Evolutionary conservation across 2,329 filamentous ascomycete genomes (phyloP).

Genomic region (Neonectria sp.): DNA sequence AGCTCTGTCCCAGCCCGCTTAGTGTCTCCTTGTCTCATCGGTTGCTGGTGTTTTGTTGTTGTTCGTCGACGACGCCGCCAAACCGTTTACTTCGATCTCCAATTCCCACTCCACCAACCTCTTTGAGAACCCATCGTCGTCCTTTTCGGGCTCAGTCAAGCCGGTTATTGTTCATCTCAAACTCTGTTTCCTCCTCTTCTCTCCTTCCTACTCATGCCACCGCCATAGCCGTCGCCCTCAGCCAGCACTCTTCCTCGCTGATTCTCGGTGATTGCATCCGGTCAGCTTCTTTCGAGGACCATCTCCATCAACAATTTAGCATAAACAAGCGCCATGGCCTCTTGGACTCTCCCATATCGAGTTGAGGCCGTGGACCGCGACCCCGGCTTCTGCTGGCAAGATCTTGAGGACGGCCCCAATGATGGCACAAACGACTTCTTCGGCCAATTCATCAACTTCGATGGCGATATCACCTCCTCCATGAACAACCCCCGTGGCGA

Average conservation of each 20-base stretch:
- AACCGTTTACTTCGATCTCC: slow-evolving; percentile 41
- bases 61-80: slow-evolving; percentile 33
- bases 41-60: slow-evolving; percentile 40
- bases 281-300: slow-evolving; percentile 25
- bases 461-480: slow-evolving; percentile 45
- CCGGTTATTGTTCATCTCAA: slow-evolving; percentile 43
- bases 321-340: slow-evolving; percentile 50
- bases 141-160: slow-evolving; percentile 39
- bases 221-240: slow-evolving; percentile 37
- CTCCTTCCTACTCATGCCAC: slow-evolving; percentile 40
- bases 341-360: slow-evolving; percentile 55
- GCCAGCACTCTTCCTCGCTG: slow-evolving; percentile 35
- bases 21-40: slow-evolving; percentile 39
- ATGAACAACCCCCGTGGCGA: slow-evolving; percentile 40
- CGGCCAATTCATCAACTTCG: slow-evolving; percentile 56
- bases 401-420: slow-evolving; percentile 49
- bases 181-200: slow-evolving; percentile 41
- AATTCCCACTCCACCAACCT: slow-evolving; percentile 38
- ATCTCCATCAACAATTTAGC: slow-evolving; percentile 22
- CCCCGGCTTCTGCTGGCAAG: slow-evolving; percentile 54
- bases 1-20: slow-evolving; percentile 30
- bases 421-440: slow-evolving; percentile 54
- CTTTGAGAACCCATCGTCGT: slow-evolving; percentile 38
- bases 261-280: slow-evolving; percentile 39
- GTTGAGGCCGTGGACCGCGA: slow-evolving; percentile 54